Conservation (phyloP, 202 grass and related monocot species). For the Tripidium arundinaceum region DNA sequence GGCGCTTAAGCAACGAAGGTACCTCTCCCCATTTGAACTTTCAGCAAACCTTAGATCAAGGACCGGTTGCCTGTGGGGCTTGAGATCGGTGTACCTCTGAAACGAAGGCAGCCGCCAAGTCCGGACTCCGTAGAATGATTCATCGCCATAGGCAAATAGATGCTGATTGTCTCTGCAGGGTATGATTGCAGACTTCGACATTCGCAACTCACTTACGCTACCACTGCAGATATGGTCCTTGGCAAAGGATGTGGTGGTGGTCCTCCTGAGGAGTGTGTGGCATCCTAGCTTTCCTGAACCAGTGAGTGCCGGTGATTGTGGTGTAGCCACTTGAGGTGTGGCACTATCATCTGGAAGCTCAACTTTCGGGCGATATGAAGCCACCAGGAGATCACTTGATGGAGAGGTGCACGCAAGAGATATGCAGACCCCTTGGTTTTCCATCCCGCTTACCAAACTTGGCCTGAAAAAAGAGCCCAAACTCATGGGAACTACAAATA, state of each 20-base stretch:
- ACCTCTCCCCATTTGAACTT: constrained; percentile 31
- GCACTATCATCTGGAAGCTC: constrained; percentile 36
- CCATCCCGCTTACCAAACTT: constrained; percentile 48
- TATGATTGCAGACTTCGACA: constrained; percentile 78
- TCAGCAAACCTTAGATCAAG: constrained; percentile 74
- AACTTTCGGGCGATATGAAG: constrained; percentile 73
- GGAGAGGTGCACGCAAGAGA: constrained; percentile 57
- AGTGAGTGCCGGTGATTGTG: constrained; percentile 30
- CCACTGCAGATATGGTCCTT: constrained; percentile 43
- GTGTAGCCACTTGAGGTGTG: constrained; percentile 40
- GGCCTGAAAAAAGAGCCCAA: constrained; percentile 41
- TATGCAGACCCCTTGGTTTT: constrained; percentile 65
- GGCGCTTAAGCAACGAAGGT: constrained; percentile 65
- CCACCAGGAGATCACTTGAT: constrained; percentile 55
- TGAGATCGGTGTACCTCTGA: constrained; percentile 42
- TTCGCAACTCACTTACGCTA: constrained; percentile 57
- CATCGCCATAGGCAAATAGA: constrained; percentile 75
- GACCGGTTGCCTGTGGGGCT: constrained; percentile 56
- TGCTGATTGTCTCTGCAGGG: constrained; percentile 15
- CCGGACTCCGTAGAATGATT: constrained; percentile 45
- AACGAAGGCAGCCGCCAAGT: constrained; percentile 70
- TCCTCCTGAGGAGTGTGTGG: constrained; percentile 57
- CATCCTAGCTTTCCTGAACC: constrained; percentile 55
- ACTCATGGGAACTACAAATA: constrained; percentile 12
- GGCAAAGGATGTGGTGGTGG: constrained; percentile 30